Conservation (phyloP, 345 rosid species). For the Viola odorata region DNA sequence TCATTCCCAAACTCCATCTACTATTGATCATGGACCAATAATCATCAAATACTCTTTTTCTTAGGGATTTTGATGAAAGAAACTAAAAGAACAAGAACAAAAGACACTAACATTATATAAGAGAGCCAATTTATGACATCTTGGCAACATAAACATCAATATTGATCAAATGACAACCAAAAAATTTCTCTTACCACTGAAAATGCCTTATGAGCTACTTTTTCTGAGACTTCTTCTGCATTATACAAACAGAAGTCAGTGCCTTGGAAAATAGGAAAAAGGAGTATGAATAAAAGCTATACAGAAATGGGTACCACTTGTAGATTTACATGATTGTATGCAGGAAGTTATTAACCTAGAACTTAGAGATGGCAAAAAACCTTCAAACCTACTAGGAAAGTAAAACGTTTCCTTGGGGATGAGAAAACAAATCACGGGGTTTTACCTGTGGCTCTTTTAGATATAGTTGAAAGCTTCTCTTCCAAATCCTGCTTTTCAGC, state of each 20-base stretch:
- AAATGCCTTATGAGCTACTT: conserved; percentile 34
- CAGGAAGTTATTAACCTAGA: neutral
- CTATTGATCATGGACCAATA: neutral
- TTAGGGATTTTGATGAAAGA: neutral
- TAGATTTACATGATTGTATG: neutral
- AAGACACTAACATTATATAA: neutral
- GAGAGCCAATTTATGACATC: neutral
- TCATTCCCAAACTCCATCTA: neutral
- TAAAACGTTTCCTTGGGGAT: neutral
- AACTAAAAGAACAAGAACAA: neutral
- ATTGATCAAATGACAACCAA: neutral
- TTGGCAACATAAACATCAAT: neutral
- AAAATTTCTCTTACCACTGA: conserved; percentile 49
- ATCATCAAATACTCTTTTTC: neutral
- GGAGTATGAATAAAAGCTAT: neutral
- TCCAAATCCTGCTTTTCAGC: conserved; percentile 78
- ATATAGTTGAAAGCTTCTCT: conserved; percentile 46
- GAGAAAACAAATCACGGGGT: neutral
- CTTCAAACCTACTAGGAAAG: neutral
- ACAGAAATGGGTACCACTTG: neutral
- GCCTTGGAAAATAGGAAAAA: neutral
- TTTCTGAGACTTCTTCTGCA: conserved; percentile 50
- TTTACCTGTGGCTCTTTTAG: conserved; percentile 50
- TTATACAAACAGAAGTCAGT: conserved; percentile 1
- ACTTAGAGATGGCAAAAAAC: neutral